Evolutionary conservation across 2,329 filamentous ascomycete species (phyloP).

Genomic region (Lasiodiplodia citricola): DNA sequence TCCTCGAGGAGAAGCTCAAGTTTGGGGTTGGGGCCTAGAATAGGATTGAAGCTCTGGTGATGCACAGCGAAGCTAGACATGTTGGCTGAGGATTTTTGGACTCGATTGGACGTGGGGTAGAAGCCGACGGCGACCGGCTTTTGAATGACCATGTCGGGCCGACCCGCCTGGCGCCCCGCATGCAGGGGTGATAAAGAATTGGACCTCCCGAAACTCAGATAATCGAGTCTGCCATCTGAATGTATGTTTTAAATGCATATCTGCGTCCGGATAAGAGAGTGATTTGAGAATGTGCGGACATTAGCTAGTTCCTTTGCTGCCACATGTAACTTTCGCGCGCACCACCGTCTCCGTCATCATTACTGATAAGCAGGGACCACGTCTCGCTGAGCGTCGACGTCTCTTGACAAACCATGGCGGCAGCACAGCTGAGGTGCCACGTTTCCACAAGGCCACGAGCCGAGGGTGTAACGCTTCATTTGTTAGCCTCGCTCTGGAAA

Average conservation of each 20-base stretch:
- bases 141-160: constrained; percentile 10
- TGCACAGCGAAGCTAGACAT: background rate
- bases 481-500: background rate
- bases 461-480: background rate
- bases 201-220: background rate
- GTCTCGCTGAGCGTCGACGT: too few relatives aligned
- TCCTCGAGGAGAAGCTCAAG: constrained; percentile 39
- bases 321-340: too few relatives aligned
- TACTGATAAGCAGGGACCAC: background rate
- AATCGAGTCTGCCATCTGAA: background rate
- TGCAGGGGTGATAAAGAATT: background rate
- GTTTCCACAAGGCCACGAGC: background rate
- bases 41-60: background rate
- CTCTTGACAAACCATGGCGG: background rate
- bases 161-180: background rate
- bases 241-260: background rate
- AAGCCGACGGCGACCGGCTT: constrained; percentile 1
- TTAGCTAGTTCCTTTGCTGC: too few relatives aligned
- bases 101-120: background rate
- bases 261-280: too few relatives aligned
- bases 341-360: too few relatives aligned
- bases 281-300: too few relatives aligned
- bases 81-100: background rate
- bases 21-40: constrained; percentile 11
- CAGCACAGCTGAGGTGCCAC: background rate